Evolutionary conservation across 1,284 basidiomycete species (phyloP).

Genomic region (Entoloma clypeatum): DNA sequence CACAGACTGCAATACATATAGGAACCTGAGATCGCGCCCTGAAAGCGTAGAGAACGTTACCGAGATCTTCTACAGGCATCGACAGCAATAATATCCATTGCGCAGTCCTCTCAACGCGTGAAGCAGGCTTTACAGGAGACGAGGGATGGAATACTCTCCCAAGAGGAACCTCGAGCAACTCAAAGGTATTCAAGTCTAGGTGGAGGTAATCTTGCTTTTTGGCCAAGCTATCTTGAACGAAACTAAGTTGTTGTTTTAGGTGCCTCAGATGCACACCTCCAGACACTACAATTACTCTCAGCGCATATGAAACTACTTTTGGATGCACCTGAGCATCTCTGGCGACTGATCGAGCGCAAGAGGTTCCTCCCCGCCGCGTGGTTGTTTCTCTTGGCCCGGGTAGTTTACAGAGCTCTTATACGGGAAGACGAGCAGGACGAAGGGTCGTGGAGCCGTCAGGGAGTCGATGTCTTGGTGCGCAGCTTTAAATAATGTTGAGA

Average conservation of each 20-base stretch:
- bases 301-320: conserved; percentile 85
- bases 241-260: conserved; percentile 33
- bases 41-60: conserved; percentile 86
- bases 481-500: not conserved
- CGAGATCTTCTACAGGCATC: conserved; percentile 90
- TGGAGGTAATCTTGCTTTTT: conserved; percentile 41
- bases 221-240: conserved; percentile 18
- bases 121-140: conserved; percentile 58
- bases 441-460: conserved; percentile 55
- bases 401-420: conserved; percentile 68
- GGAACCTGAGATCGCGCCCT: conserved; percentile 33
- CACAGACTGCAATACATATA: conserved; percentile 7
- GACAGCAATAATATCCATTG: conserved; percentile 78
- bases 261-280: conserved; percentile 58
- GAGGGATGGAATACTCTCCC: conserved; percentile 46
- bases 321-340: conserved; percentile 86
- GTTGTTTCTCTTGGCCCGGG: conserved; percentile 82
- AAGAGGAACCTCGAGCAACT: conserved; percentile 41
- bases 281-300: conserved; percentile 70
- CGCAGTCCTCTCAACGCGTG: conserved; percentile 62
- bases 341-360: conserved; percentile 77
- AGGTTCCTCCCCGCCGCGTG: conserved; percentile 79
- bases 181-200: conserved; percentile 38
- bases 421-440: conserved; percentile 58
- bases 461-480: conserved; percentile 61